Conservation (phyloP, 2,329 filamentous ascomycete species). For the Penicillium oxalicum region DNA sequence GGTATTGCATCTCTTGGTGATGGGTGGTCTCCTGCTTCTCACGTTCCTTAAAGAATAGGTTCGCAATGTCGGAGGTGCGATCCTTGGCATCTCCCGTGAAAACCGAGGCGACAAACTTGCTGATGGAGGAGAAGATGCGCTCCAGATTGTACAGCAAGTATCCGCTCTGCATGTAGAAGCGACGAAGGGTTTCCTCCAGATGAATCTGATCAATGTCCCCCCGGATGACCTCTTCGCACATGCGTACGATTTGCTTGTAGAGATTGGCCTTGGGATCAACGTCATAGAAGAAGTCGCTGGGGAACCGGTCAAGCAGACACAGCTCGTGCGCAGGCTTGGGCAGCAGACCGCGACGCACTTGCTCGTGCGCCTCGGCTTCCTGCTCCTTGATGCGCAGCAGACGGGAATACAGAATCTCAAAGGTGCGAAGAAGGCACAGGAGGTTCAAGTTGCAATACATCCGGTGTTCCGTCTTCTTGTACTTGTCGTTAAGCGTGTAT, state of each 20-base stretch:
- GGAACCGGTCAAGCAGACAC: constrained; percentile 73
- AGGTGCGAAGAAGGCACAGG: constrained; percentile 90
- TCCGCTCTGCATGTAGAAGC: constrained; percentile 83
- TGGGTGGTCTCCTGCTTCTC: constrained; percentile 81
- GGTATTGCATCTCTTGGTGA: constrained; percentile 80
- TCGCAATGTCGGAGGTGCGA: constrained; percentile 84
- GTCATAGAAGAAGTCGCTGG: constrained; percentile 66
- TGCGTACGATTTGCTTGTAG: constrained; percentile 76
- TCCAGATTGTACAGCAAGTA: constrained; percentile 94
- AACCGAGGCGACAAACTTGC: constrained; percentile 74
- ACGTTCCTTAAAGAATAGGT: constrained; percentile 76
- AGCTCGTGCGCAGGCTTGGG: constrained; percentile 78
- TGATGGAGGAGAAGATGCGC: constrained; percentile 75
- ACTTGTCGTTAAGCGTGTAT: constrained; percentile 71
- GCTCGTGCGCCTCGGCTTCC: constrained; percentile 64
- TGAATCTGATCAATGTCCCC: constrained; percentile 74
- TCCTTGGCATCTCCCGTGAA: constrained; percentile 84
- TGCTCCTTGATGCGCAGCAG: constrained; percentile 77
- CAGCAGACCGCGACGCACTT: constrained; percentile 66
- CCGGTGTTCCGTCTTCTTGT: constrained; percentile 74
- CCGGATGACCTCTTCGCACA: constrained; percentile 80
- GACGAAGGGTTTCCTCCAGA: constrained; percentile 84
- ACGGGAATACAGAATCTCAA: constrained; percentile 83
- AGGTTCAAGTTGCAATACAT: constrained; percentile 88
- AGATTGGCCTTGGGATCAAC: constrained; percentile 62